These are phyloP conservation scores for Poa annua DNA, from an alignment of 176 grass and related monocot species.

Conservation along the genomic window DNA sequence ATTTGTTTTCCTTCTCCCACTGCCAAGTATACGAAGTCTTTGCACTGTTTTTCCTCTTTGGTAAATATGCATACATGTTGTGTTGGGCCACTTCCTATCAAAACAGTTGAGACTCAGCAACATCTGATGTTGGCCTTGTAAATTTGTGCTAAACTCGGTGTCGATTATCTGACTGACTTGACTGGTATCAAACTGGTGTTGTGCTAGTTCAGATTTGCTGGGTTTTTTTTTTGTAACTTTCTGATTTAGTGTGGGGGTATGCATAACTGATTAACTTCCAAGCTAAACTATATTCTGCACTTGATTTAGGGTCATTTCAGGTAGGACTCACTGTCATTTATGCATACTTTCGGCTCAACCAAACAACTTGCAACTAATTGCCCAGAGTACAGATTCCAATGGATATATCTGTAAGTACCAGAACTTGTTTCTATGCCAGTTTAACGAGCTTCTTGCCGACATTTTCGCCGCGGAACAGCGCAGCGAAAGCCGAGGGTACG, in stretches of 20 bases:
- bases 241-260: not conserved
- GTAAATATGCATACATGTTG: not conserved
- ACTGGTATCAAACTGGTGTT: not conserved
- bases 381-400: not conserved
- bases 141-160: constrained; percentile 7
- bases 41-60: not conserved
- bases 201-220: not conserved
- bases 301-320: not conserved
- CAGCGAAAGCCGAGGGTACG: constrained; percentile 51
- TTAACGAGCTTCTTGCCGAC: constrained; percentile 65
- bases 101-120: not conserved
- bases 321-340: not conserved
- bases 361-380: not conserved
- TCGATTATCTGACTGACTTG: not conserved
- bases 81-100: not conserved
- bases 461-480: constrained; percentile 48
- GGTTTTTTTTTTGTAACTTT: not conserved
- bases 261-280: not conserved
- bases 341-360: not conserved
- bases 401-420: not conserved
- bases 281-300: not conserved
- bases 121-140: not conserved
- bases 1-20: constrained; percentile 41
- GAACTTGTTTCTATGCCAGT: constrained; percentile 32
- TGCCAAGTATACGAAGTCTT: constrained; percentile 45